Conservation (phyloP, 2,329 filamentous ascomycete genomes). For the Zymoseptoria ardabiliae region DNA sequence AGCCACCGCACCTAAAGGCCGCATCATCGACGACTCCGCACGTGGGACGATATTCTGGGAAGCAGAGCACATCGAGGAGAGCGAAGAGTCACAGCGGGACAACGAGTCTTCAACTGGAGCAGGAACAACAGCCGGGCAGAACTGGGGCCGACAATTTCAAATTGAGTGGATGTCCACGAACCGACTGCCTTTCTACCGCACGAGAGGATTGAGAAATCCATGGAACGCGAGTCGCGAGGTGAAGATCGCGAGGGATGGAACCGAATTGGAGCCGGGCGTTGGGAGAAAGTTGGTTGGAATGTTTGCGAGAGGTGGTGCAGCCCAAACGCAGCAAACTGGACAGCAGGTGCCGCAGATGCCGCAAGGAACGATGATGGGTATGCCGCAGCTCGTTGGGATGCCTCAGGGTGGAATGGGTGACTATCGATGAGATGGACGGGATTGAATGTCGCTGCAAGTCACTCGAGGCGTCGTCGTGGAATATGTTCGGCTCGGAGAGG, state of each 20-base stretch:
- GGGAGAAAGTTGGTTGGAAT: conserved; percentile 70
- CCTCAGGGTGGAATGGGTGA: background rate
- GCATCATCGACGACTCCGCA: conserved; percentile 85
- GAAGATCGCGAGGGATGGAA: conserved; percentile 91
- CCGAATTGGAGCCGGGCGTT: conserved; percentile 77
- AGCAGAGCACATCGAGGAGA: conserved; percentile 56
- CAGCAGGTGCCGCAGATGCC: background rate
- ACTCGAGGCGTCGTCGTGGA: background rate
- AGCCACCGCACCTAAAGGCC: conserved; percentile 68
- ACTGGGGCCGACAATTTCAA: conserved; percentile 86
- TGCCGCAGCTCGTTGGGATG: background rate
- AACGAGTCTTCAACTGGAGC: conserved; percentile 33
- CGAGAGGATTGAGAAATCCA: conserved; percentile 77
- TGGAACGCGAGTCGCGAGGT: conserved; percentile 95
- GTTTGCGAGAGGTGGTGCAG: conserved; percentile 41
- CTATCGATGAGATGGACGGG: background rate
- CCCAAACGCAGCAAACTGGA: conserved; percentile 1
- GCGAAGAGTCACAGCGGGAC: conserved; percentile 19
- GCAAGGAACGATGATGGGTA: background rate
- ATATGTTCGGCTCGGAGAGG: background rate
- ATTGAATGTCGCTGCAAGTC: background rate
- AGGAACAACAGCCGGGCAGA: conserved; percentile 46
- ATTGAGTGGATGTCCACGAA: conserved; percentile 84
- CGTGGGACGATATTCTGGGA: conserved; percentile 98
- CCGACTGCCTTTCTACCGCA: conserved; percentile 80